Evolutionary conservation across 768 basidiomycete genomes (phyloP), one percentile per base, ranked within the genome.

Genomic region (Coprinopsis strossmayeri): DNA sequence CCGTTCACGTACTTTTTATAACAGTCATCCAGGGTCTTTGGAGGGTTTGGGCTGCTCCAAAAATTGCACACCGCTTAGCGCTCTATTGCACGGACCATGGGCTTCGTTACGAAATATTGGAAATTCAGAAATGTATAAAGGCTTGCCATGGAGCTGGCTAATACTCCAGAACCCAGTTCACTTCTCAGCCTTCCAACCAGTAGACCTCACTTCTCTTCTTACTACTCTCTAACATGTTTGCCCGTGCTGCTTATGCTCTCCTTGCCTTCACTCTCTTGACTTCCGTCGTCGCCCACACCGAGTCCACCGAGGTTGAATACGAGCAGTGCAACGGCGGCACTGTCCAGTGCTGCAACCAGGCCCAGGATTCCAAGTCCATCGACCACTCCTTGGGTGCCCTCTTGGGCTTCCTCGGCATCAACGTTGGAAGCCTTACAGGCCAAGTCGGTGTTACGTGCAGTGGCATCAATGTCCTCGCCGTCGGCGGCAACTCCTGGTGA

Each of bases 271-370:
- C 37, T 18, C 37, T 38, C 37, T 9, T 42, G 20, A 5, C 41
- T 18, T 9, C 41, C 24, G 41, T 26, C 18, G 20, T 42, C 12
- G 41, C 24, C 5, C 10, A 7, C 41, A 9, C 41, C 41, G 41
- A 9, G 20, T 11, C 20, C 12, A 42, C 41, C 12, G 24, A 42
- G 41, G 18, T 26, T 18, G 41, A 42, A 23, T 42, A 23, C 24
- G 41, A 42, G 41, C 41, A 42, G 24, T 42, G 41, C 41, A 26
- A 42, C 17, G 41, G 41, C 23, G 41, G 41, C 41, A 42, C 11
- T 5, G 41, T 42, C 10, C 41, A 26, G 41, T 42, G 41, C 41
- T 42, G 41, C 41, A 26, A 42, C 20, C 5, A 11, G 10, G 7
- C 9, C 18, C 41, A 42, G 24, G 23, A 42, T 5, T 9, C 41